Conservation (phyloP, 345 rosid species). For the Hirschfeldia incana region DNA sequence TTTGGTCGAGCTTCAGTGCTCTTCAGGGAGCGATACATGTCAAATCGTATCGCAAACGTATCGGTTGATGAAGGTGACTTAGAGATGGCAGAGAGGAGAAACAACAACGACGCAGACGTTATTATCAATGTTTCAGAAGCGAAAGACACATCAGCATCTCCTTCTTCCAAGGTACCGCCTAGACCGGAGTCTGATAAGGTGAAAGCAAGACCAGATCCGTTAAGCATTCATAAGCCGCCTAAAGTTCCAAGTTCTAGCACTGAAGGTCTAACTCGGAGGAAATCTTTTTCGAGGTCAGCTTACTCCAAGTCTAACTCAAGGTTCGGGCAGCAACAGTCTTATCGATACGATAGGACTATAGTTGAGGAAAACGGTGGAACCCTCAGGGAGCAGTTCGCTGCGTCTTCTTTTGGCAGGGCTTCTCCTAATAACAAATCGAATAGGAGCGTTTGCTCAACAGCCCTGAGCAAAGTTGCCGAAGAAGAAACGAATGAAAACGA, state of each 20-base stretch:
- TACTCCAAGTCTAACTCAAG: background rate
- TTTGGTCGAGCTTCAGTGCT: background rate
- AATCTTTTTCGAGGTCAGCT: background rate
- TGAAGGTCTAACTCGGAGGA: background rate
- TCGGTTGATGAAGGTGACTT: background rate
- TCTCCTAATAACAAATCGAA: background rate
- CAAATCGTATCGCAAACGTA: background rate
- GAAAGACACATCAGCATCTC: background rate
- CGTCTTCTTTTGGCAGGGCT: background rate
- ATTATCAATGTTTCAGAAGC: background rate
- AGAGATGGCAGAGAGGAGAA: background rate
- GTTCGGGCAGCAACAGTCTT: background rate
- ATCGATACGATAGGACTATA: background rate
- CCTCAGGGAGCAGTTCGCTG: background rate
- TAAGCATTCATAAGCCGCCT: background rate
- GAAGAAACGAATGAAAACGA: background rate
- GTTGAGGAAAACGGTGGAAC: background rate
- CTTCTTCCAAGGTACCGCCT: background rate
- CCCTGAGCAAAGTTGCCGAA: background rate
- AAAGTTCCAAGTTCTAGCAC: background rate
- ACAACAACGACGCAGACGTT: background rate
- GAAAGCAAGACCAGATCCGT: background rate
- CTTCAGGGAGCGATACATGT: background rate
- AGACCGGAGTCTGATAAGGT: background rate
- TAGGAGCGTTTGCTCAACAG: background rate